A percentile compares a stretch with the other conserved stretches of the same genome.
These are phyloP conservation scores for Torrubiella hemipterigena DNA, from an alignment of 2,329 filamentous ascomycete species.

Conservation along the genomic window DNA sequence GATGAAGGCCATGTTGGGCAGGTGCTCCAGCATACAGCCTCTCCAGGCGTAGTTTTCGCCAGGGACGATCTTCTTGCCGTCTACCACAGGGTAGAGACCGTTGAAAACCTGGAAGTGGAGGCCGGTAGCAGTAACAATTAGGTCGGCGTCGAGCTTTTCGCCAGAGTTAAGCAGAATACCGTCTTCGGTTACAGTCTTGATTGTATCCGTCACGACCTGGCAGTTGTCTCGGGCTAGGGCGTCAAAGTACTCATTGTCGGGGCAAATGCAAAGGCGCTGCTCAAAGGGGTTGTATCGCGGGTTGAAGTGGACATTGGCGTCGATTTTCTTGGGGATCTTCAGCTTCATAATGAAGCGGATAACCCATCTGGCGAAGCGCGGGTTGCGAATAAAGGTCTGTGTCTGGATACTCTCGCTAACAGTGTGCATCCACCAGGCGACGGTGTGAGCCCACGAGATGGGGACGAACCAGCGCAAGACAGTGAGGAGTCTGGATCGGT, in stretches of 20 bases:
- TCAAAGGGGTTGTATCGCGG: conserved; percentile 54
- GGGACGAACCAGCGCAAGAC: conserved; percentile 29
- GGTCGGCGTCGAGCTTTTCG: conserved; percentile 41
- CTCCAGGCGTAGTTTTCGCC: conserved; percentile 44
- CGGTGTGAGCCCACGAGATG: conserved; percentile 24
- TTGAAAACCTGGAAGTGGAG: conserved; percentile 44
- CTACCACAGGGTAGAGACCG: conserved; percentile 34
- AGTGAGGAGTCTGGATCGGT: conserved; percentile 20
- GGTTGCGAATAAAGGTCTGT: conserved; percentile 39
- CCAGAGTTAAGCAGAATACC: conserved; percentile 32
- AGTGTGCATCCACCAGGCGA: conserved; percentile 35
- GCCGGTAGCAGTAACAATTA: conserved; percentile 56
- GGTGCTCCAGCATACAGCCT: conserved; percentile 46
- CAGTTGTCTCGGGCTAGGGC: conserved; percentile 26
- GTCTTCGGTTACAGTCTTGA: conserved; percentile 31
- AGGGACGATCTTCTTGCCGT: conserved; percentile 33
- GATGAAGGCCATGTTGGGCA: conserved; percentile 48
- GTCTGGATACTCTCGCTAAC: conserved; percentile 32
- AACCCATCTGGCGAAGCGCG: conserved; percentile 31
- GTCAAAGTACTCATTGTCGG: conserved; percentile 38
- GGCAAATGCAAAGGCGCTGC: conserved; percentile 59
- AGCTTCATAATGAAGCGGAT: conserved; percentile 29
- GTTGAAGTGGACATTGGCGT: conserved; percentile 46
- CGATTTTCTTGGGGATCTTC: conserved; percentile 37
- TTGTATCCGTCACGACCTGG: conserved; percentile 32